Conservation (phyloP, 148 eudicot genomes). For the Rhododendron henanense region DNA sequence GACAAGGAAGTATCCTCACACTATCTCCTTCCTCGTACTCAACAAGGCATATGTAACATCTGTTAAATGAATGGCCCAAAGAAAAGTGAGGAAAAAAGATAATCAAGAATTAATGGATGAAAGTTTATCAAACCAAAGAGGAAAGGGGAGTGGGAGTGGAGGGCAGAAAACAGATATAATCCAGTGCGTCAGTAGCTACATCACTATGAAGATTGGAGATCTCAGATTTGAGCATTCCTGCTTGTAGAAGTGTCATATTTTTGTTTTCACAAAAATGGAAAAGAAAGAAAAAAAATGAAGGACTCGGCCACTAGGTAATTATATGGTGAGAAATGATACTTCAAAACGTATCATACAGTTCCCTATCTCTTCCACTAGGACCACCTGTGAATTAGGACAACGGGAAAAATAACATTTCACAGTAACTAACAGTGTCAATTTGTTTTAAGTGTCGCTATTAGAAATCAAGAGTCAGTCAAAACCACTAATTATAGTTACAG, state of each 20-base stretch:
- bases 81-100: background rate
- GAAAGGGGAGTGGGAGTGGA: background rate
- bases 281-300: background rate
- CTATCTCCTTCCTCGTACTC: conserved; percentile 93
- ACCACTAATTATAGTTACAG: background rate
- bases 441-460: background rate
- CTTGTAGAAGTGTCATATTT: background rate
- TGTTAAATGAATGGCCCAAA: conserved; percentile 30
- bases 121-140: background rate
- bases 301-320: background rate
- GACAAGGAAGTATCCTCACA: conserved; percentile 78
- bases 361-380: background rate
- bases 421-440: background rate
- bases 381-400: background rate
- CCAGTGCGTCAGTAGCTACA: background rate
- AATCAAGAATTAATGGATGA: background rate
- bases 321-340: background rate
- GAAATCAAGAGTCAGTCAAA: background rate
- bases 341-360: background rate
- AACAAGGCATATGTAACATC: conserved; percentile 96
- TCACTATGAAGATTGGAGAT: background rate
- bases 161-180: background rate
- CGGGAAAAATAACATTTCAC: background rate
- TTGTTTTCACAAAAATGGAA: background rate
- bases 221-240: background rate